Evolutionary conservation across 1,284 basidiomycete genomes (phyloP).

Genomic region (Athelia psychrophila): DNA sequence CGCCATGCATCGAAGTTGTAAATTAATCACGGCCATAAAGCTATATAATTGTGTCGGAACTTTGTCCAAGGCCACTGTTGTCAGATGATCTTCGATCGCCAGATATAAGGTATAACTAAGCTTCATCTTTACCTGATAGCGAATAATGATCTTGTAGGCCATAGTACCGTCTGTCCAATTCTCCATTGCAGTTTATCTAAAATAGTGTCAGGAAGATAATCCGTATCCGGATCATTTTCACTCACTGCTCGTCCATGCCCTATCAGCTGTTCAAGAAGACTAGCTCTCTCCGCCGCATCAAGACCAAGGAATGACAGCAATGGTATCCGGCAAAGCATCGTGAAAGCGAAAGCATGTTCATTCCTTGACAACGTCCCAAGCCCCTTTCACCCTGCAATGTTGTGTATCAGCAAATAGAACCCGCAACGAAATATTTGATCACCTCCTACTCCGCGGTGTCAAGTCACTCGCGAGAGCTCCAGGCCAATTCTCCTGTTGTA

Average conservation of each 20-base stretch:
- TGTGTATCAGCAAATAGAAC: constrained; percentile 1
- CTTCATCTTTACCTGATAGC: too few relatives aligned
- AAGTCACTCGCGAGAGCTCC: constrained; percentile 61
- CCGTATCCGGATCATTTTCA: constrained; percentile 5
- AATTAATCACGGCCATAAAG: too few relatives aligned
- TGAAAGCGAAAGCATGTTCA: constrained; percentile 65
- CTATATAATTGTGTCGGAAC: too few relatives aligned
- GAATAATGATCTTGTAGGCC: too few relatives aligned
- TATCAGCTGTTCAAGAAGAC: constrained; percentile 44
- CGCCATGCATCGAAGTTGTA: too few relatives aligned
- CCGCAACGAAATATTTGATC: constrained; percentile 4
- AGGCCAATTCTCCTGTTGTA: constrained; percentile 42
- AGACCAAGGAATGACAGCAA: constrained; percentile 54
- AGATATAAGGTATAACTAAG: too few relatives aligned
- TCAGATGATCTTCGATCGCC: too few relatives aligned
- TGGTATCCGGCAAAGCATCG: constrained; percentile 54
- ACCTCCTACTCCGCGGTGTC: constrained; percentile 52
- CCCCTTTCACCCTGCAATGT: constrained; percentile 51
- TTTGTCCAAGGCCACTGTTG: too few relatives aligned
- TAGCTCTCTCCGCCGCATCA: constrained; percentile 43
- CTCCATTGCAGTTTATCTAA: not conserved
- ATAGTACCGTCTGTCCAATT: not conserved
- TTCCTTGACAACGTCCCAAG: constrained; percentile 48
- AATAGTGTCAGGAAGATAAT: not conserved
- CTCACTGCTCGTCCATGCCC: constrained; percentile 55